Percentiles rank a stretch among this genome's conserved stretches.
phyloP scores from a whole-genome alignment of 768 basidiomycete species.

The Grammothele lineata region DNA sequence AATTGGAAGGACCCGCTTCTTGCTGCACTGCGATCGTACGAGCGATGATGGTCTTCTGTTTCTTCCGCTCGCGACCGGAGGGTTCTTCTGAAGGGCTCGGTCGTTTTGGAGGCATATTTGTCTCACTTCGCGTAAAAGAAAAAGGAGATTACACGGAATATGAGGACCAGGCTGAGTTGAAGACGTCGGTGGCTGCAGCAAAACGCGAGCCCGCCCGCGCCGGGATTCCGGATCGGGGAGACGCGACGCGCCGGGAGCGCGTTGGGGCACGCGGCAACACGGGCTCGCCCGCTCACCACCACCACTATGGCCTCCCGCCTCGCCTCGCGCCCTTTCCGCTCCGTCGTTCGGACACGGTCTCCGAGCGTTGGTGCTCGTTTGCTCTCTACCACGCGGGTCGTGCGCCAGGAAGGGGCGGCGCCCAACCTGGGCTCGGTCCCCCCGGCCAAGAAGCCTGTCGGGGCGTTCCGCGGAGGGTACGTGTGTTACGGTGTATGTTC shows the following conservation, averaged over 20 bases:
- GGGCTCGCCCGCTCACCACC: constrained; percentile 9
- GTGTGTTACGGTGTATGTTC: constrained; percentile 15
- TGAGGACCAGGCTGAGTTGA: too few species aligned
- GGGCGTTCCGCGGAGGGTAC: constrained; percentile 44
- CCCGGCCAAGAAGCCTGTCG: constrained; percentile 69
- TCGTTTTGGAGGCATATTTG: constrained; percentile 18
- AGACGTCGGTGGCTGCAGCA: too few species aligned
- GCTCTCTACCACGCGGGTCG: constrained; percentile 40
- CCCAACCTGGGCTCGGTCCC: constrained; percentile 53
- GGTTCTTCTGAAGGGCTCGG: constrained; percentile 21
- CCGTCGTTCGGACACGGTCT: constrained; percentile 15
- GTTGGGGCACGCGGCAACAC: not conserved
- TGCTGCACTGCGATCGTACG: constrained; percentile 65
- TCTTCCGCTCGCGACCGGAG: constrained; percentile 58
- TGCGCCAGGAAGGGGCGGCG: constrained; percentile 33
- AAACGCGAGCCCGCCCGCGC: too few species aligned
- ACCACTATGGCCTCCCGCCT: constrained; percentile 34
- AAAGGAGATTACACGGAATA: too few species aligned
- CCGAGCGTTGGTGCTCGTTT: constrained; percentile 26
- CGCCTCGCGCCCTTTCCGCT: constrained; percentile 26
- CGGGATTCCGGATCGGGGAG: not conserved
- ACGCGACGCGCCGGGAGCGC: constrained; percentile 7
- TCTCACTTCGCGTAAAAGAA: too few species aligned
- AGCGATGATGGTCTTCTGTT: constrained; percentile 56
- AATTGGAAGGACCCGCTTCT: constrained; percentile 38